A percentile compares a stretch with the other conserved stretches of the same genome.
Evolutionary conservation across 2,329 filamentous ascomycete species (phyloP).

Genomic region (Mariannaea sp.): DNA sequence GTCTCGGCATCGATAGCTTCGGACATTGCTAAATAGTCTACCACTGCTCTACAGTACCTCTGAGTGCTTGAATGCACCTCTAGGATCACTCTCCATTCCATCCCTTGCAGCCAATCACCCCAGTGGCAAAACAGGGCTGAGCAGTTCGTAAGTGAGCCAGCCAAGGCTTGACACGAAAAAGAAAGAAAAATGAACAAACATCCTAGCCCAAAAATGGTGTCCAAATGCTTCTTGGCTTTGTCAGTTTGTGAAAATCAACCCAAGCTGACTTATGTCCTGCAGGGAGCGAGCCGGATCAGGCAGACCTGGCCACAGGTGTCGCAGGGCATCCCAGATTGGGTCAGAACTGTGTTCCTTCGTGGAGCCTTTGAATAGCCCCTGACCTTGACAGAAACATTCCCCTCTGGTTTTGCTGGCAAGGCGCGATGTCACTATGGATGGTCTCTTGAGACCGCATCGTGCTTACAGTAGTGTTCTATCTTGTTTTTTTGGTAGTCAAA

Average conservation of each 20-base stretch:
- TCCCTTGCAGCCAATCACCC: not conserved
- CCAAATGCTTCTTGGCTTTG: not conserved
- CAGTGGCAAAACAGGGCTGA: constrained; percentile 28
- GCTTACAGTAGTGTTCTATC: not conserved
- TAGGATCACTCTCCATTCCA: not conserved
- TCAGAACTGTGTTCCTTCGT: constrained; percentile 7
- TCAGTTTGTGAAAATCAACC: constrained; percentile 1
- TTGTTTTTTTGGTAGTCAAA: not conserved
- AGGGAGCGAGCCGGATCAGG: constrained; percentile 7
- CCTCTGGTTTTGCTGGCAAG: constrained; percentile 7
- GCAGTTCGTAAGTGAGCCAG: constrained; percentile 15
- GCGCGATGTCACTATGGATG: constrained; percentile 4
- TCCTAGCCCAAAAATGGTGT: constrained; percentile 3
- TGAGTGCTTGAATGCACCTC: constrained; percentile 1
- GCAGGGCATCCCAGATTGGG: constrained; percentile 23
- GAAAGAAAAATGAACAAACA: not conserved
- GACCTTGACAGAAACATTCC: too few species aligned
- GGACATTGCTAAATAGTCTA: too few species aligned
- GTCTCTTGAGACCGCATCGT: not conserved
- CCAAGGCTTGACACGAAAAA: not conserved
- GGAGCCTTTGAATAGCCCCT: not conserved
- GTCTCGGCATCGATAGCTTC: not conserved
- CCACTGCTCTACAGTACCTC: too few species aligned
- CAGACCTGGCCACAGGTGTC: constrained; percentile 8
- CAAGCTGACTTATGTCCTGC: constrained; percentile 9